Evolutionary conservation across 768 basidiomycete genomes (phyloP).

Genomic region (Collybia sordida): DNA sequence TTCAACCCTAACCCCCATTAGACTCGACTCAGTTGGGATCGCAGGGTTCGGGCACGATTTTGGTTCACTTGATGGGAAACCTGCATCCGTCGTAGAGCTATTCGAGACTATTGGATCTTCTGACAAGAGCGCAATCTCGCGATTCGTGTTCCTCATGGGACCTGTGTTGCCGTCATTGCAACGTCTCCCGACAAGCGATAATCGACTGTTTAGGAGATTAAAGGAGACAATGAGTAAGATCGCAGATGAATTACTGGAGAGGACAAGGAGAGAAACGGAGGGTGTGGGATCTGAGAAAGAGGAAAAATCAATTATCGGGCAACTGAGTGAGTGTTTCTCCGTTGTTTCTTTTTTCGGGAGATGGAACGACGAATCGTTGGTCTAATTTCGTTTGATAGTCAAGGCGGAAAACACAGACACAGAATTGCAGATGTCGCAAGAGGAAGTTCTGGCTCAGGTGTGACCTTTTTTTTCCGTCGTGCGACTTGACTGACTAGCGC

Average conservation of each 20-base stretch:
- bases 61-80: slow-evolving; percentile 47
- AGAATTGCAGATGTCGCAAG: slow-evolving; percentile 31
- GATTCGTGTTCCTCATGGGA: slow-evolving; percentile 33
- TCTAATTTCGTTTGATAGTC: too few relatives aligned
- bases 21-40: slow-evolving; percentile 57
- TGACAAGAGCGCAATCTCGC: slow-evolving; percentile 24
- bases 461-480: slow-evolving; percentile 1
- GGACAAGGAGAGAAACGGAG: slow-evolving; percentile 31
- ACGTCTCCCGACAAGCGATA: slow-evolving; percentile 29
- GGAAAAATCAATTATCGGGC: slow-evolving; percentile 41
- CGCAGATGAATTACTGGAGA: slow-evolving; percentile 35
- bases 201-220: not conserved
- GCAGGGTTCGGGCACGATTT: slow-evolving; percentile 63
- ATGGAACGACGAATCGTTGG: too few relatives aligned
- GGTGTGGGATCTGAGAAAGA: slow-evolving; percentile 16
- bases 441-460: slow-evolving; percentile 37
- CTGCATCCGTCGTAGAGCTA: slow-evolving; percentile 37
- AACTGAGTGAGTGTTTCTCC: slow-evolving; percentile 28
- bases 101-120: slow-evolving; percentile 38
- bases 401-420: slow-evolving; percentile 30
- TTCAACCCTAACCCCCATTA: slow-evolving; percentile 19
- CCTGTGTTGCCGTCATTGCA: slow-evolving; percentile 34
- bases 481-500: not conserved
- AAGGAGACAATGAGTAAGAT: slow-evolving; percentile 35
- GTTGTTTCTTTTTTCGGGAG: too few relatives aligned